phyloP scores from a whole-genome alignment of 768 basidiomycete genomes.

The Flagelloscypha sp. region DNA sequence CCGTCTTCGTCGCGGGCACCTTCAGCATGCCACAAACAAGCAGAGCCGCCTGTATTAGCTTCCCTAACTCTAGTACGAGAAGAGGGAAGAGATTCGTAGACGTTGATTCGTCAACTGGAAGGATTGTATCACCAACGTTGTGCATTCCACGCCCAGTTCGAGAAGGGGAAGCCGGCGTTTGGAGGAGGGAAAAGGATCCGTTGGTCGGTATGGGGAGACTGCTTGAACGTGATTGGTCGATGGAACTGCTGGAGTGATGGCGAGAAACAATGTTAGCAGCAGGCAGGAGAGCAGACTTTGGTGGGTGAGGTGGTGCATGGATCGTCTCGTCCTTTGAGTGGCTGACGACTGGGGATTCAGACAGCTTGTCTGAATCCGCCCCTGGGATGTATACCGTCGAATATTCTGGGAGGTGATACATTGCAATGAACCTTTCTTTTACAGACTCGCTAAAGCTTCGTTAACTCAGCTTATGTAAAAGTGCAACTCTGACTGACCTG shows the following conservation, averaged over 20 bases:
- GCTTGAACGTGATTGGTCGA: conserved; percentile 12
- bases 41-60: conserved; percentile 63
- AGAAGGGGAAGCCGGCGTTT: conserved; percentile 6
- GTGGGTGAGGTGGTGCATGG: conserved; percentile 12
- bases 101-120: no score
- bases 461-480: conserved; percentile 5
- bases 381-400: conserved; percentile 16
- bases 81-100: conserved; percentile 41
- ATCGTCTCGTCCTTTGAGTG: conserved; percentile 15
- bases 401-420: conserved; percentile 51
- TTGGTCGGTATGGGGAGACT: conserved; percentile 9
- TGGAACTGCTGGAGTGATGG: conserved; percentile 10
- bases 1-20: no score
- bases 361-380: conserved; percentile 16
- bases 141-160: no score
- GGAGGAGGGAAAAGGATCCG: conserved; percentile 16
- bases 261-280: conserved; percentile 14
- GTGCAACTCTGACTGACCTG: conserved; percentile 31
- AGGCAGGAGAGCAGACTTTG: conserved; percentile 12
- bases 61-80: conserved; percentile 70
- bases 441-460: conserved; percentile 53
- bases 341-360: conserved; percentile 7
- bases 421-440: conserved; percentile 69
- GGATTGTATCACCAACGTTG: no score
- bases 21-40: conserved; percentile 68